Evolutionary conservation across 495 filamentous ascomycete genomes (phyloP).

Genomic region (Podospora australis): DNA sequence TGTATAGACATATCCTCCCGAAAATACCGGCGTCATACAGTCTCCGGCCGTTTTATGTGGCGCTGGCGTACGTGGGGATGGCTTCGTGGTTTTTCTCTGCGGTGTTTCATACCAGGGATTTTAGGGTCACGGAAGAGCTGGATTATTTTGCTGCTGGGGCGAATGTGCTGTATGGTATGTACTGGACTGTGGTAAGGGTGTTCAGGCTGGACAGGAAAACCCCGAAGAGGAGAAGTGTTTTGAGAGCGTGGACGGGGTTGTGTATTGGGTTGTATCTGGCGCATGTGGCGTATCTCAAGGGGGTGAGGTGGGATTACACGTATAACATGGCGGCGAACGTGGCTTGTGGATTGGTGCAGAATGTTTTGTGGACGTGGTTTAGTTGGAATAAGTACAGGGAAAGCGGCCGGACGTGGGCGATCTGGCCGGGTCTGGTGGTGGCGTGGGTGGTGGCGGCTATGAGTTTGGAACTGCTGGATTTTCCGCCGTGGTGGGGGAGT

Average conservation of each 20-base stretch:
- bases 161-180: constrained; percentile 83
- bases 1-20: constrained; percentile 55
- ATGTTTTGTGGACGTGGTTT: constrained; percentile 80
- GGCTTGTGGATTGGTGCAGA: constrained; percentile 69
- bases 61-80: constrained; percentile 75
- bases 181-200: constrained; percentile 71
- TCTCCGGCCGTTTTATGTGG: constrained; percentile 71
- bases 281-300: constrained; percentile 78
- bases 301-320: constrained; percentile 86
- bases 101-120: constrained; percentile 88
- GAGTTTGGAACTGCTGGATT: constrained; percentile 92
- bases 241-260: constrained; percentile 66
- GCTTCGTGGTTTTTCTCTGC: constrained; percentile 81
- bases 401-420: constrained; percentile 65
- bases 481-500: constrained; percentile 74
- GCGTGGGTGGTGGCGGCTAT: constrained; percentile 89
- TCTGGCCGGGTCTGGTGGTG: constrained; percentile 89
- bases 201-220: constrained; percentile 68
- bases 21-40: constrained; percentile 65
- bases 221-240: constrained; percentile 48
- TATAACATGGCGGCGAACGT: constrained; percentile 99
- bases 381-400: constrained; percentile 67
- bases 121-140: constrained; percentile 77
- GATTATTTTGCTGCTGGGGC: constrained; percentile 96
- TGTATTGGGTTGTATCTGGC: constrained; percentile 65